Conservation (phyloP, 2,329 filamentous ascomycete species). For the Fusarium staphyleae region DNA sequence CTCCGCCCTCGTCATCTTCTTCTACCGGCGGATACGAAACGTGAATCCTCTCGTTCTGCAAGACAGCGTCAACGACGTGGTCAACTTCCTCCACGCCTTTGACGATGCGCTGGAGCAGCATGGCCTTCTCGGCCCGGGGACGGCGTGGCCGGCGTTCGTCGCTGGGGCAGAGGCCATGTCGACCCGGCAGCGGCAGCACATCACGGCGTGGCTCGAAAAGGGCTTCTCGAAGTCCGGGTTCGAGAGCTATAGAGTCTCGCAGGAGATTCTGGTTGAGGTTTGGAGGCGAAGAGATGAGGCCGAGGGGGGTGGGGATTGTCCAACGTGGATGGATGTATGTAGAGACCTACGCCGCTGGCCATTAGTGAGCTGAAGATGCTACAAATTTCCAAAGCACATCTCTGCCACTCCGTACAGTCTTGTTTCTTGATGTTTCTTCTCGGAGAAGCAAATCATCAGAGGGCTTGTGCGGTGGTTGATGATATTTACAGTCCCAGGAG, state of each 20-base stretch:
- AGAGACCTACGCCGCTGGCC: conserved; percentile 32
- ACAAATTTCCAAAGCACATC: not conserved
- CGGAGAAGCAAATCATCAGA: not conserved
- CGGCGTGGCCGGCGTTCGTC: conserved; percentile 34
- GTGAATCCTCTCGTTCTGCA: conserved; percentile 31
- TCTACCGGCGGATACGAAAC: conserved; percentile 34
- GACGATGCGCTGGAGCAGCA: conserved; percentile 30
- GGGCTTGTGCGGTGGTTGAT: not conserved
- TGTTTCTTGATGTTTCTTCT: conserved; percentile 35
- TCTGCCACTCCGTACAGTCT: no score
- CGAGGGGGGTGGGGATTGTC: conserved; percentile 19
- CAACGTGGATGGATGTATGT: conserved; percentile 39
- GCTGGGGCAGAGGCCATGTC: conserved; percentile 32
- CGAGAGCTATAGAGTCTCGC: conserved; percentile 29
- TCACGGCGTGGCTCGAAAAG: conserved; percentile 31
- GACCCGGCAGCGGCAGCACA: conserved; percentile 19
- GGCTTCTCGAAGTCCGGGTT: conserved; percentile 31
- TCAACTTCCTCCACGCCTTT: conserved; percentile 27
- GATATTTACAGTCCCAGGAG: not conserved
- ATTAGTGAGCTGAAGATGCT: conserved; percentile 13
- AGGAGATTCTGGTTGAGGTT: conserved; percentile 29
- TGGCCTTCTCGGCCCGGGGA: conserved; percentile 26
- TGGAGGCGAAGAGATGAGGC: conserved; percentile 33
- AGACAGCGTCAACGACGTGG: conserved; percentile 29
- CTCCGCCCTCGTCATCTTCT: conserved; percentile 31